A percentile compares a stretch with the other conserved stretches of the same genome.
These are phyloP conservation scores for Neurospora tetraspora DNA, from an alignment of 495 filamentous ascomycete species.

Conservation along the genomic window DNA sequence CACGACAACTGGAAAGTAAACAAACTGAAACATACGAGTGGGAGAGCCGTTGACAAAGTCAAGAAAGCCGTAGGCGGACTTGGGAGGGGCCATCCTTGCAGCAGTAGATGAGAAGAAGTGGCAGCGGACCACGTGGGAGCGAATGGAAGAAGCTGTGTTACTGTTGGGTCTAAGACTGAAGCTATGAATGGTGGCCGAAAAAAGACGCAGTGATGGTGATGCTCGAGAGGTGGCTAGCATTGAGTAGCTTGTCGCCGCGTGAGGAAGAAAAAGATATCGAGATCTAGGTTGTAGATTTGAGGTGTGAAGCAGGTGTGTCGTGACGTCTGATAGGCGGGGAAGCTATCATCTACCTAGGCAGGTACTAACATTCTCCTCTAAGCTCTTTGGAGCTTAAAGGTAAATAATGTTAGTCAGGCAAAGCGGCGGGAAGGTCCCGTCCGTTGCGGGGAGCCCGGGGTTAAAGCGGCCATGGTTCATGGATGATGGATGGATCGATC, in stretches of 20 bases:
- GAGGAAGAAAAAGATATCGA: neutral
- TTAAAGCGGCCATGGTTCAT: neutral
- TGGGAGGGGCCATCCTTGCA: constrained; percentile 46
- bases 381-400: neutral
- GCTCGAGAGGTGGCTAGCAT: neutral
- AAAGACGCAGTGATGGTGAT: neutral
- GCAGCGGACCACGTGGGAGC: neutral
- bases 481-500: neutral
- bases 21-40: constrained; percentile 55
- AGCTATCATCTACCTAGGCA: neutral
- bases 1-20: neutral
- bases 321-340: neutral
- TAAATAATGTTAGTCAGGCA: neutral
- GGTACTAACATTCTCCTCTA: neutral
- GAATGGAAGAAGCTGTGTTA: constrained; percentile 1
- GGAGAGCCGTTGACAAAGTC: constrained; percentile 57
- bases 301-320: neutral
- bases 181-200: neutral
- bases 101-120: constrained; percentile 12
- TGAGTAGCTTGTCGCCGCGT: neutral
- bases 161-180: neutral
- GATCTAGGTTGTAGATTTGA: neutral
- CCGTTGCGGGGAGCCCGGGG: neutral
- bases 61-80: constrained; percentile 37
- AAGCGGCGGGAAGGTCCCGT: neutral